phyloP scores from a whole-genome alignment of 805 yeast genomes.

The Saturnispora ahearnii region DNA sequence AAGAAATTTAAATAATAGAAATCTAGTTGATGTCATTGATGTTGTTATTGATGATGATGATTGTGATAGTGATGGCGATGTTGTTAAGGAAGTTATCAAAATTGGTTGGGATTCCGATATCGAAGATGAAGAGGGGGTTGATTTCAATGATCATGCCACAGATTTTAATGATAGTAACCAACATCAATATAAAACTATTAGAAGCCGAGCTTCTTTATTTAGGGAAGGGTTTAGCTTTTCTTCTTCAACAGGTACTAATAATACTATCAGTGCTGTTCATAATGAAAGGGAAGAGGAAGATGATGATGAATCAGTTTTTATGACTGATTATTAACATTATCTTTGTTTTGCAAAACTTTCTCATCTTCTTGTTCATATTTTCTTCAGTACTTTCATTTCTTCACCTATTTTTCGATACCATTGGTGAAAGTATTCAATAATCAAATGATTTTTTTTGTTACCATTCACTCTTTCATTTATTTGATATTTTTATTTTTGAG shows the following conservation, averaged over 20 bases:
- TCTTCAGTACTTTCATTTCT: too few species aligned
- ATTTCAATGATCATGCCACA: neutral
- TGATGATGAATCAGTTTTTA: conserved; percentile 1
- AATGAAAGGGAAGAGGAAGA: neutral
- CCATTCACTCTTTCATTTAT: too few species aligned
- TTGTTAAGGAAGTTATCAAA: conserved; percentile 4
- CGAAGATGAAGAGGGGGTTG: conserved; percentile 8
- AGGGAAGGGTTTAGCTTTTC: neutral
- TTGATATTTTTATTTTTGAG: too few species aligned
- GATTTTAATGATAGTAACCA: neutral
- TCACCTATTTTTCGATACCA: neutral
- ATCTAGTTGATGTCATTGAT: conserved; percentile 8
- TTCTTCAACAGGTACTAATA: neutral
- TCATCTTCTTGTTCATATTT: neutral
- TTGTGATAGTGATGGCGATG: conserved; percentile 7
- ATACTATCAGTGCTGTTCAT: neutral
- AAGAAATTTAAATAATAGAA: neutral
- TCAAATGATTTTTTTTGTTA: too few species aligned
- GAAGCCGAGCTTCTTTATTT: neutral
- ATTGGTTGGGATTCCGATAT: conserved; percentile 1
- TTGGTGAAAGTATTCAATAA: too few species aligned
- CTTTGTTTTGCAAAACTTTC: neutral
- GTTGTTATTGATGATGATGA: conserved; percentile 3
- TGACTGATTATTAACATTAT: neutral
- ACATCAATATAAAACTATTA: neutral